Base-by-base conservation (phyloP, 805 yeast species). In the Saccharomycopsis oosterbeekiorum region DNA sequence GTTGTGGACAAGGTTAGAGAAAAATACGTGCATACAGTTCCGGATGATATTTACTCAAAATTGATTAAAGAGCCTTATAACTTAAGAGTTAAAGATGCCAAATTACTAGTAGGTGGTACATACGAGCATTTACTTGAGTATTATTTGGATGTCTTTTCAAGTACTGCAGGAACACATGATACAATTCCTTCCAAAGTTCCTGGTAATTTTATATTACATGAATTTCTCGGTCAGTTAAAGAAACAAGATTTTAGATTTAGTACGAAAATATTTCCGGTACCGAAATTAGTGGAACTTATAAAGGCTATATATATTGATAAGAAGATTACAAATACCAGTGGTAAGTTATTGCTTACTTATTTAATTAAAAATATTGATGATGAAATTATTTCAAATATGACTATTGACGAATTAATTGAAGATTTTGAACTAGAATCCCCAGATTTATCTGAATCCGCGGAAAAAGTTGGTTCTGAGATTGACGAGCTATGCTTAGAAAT, bases 131-230 rank as follows among this genome's bases (percentile, higher is more conserved):
- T 89, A 55, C 74, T 82, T 55, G 71, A 72, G 0, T 88, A 84
- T 70, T 92, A 83, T 71, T 64, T 76, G 5, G 67, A 73, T 2
- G 71, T 87, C 34, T 78, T 74, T 64, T 62, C 69, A 9, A 39
- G 60, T 5, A 70, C 73, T 11, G 66, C 65, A 1, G 56, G 55
- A 1, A 50, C 37, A 10, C 64, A 65, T 0, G 41, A 50, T 1
- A 61, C 70, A 5, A 65, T 65, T 60, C 69, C 69, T 15, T 67
- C 70, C 9, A 82, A 76, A 62, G 64, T 75, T 50, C 84, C 83
- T 1, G 83, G 84, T 36, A 89, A 87, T 69, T 93, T 97, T 96
- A 71, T 90, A 9, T 82, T 89, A 8, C 92, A 93, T 72, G 92
- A 89, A 65, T 74, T 90, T 50, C 68, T 89, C 17, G 97, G 97